Percentiles rank a stretch among this genome's conserved stretches.
Conservation (phyloP, 1,284 basidiomycete species). For the Lentinus polychrous region DNA sequence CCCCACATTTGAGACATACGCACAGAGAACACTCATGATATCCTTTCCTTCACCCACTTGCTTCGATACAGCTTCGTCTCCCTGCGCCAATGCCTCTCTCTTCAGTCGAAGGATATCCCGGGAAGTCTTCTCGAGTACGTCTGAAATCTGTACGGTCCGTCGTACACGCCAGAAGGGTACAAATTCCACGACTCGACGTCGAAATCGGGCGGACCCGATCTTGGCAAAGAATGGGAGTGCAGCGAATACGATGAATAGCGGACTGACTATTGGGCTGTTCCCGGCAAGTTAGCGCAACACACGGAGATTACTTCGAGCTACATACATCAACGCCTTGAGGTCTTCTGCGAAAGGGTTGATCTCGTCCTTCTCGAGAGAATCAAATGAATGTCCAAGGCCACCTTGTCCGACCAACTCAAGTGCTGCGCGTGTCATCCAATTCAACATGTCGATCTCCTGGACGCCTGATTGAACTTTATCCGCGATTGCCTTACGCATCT, state of each 20-base stretch:
- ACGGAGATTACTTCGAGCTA: slow-evolving; percentile 13
- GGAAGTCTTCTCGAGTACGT: slow-evolving; percentile 14
- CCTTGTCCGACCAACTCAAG: slow-evolving; percentile 28
- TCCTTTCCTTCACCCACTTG: slow-evolving; percentile 25
- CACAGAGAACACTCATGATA: slow-evolving; percentile 25
- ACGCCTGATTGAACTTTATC: slow-evolving; percentile 10
- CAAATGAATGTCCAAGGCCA: slow-evolving; percentile 36
- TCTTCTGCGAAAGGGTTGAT: slow-evolving; percentile 24
- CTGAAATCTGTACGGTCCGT: slow-evolving; percentile 13
- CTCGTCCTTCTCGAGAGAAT: slow-evolving; percentile 22
- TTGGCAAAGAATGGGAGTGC: slow-evolving; percentile 28
- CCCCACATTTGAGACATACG: slow-evolving; percentile 1
- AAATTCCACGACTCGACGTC: slow-evolving; percentile 10
- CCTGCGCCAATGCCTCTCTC: slow-evolving; percentile 18
- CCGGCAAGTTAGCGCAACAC: not conserved
- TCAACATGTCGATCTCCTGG: slow-evolving; percentile 27
- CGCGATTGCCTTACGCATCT: slow-evolving; percentile 15
- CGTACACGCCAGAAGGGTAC: slow-evolving; percentile 14
- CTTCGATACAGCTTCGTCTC: slow-evolving; percentile 19
- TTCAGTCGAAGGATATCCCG: slow-evolving; percentile 16
- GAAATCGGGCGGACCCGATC: slow-evolving; percentile 7
- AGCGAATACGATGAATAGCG: slow-evolving; percentile 14
- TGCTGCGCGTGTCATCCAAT: slow-evolving; percentile 33
- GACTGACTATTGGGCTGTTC: slow-evolving; percentile 17
- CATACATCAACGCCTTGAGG: slow-evolving; percentile 24